phyloP scores from a whole-genome alignment of 2,329 filamentous ascomycete genomes.

The Monosporascus sp. region DNA sequence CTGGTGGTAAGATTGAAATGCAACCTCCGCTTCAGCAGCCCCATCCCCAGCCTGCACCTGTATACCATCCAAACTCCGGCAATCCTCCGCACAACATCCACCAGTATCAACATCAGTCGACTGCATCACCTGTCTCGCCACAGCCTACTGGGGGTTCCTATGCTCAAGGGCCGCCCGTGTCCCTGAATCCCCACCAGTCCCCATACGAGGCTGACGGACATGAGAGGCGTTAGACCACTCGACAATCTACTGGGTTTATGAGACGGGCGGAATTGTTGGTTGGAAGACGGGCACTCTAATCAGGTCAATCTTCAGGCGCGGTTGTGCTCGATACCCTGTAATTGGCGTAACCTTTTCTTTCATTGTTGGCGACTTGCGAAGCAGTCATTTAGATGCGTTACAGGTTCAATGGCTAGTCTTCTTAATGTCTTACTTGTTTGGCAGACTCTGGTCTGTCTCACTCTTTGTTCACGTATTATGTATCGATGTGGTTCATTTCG shows the following conservation, averaged over 20 bases:
- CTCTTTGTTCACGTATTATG: not conserved
- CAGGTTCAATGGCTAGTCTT: not conserved
- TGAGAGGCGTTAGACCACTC: not conserved
- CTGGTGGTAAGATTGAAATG: slow-evolving; percentile 20
- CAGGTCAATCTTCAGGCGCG: not conserved
- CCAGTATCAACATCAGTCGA: slow-evolving; percentile 9
- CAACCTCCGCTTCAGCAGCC: slow-evolving; percentile 18
- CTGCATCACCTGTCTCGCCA: slow-evolving; percentile 10
- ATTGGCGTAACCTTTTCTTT: not conserved
- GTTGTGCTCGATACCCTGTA: not conserved
- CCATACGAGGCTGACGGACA: slow-evolving; percentile 16
- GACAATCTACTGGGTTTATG: not conserved
- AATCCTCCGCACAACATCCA: slow-evolving; percentile 1
- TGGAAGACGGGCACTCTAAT: not conserved
- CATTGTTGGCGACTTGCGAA: not conserved
- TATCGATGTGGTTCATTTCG: not conserved
- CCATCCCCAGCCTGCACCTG: slow-evolving; percentile 1
- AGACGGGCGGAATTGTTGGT: no score
- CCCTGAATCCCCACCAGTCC: slow-evolving; percentile 8
- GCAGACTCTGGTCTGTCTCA: not conserved
- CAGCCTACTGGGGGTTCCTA: slow-evolving; percentile 15
- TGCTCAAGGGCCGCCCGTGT: slow-evolving; percentile 7
- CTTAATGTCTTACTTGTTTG: no score
- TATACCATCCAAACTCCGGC: slow-evolving; percentile 2
- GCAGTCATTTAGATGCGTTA: not conserved